Evolutionary conservation across 2,329 filamentous ascomycete genomes (phyloP).

Genomic region (Colletotrichum cereale): DNA sequence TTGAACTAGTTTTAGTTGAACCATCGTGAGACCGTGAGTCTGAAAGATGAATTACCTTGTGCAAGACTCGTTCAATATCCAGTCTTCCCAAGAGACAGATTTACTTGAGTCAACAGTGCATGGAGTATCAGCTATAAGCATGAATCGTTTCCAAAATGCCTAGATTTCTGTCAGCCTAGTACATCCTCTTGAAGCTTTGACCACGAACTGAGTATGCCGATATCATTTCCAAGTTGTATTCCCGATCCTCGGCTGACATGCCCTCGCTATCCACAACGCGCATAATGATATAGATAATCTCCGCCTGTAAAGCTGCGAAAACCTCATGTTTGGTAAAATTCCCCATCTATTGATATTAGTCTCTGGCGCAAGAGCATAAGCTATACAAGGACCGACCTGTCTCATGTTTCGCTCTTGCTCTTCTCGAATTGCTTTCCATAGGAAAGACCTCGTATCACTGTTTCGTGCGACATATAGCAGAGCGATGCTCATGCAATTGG

Average conservation of each 20-base stretch:
- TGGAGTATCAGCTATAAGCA: neutral
- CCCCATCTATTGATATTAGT: neutral
- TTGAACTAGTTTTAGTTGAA: neutral
- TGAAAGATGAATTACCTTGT: conserved; percentile 1
- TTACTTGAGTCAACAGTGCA: neutral
- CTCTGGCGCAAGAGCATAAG: neutral
- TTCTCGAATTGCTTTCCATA: conserved; percentile 28
- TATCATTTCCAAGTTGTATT: conserved; percentile 30
- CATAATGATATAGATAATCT: conserved; percentile 38
- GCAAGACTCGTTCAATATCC: conserved; percentile 29
- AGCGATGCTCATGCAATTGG: conserved; percentile 36
- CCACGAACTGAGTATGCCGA: conserved; percentile 21
- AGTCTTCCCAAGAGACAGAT: conserved; percentile 18
- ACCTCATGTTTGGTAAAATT: conserved; percentile 3
- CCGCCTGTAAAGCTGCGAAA: conserved; percentile 31
- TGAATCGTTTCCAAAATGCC: conserved; percentile 16
- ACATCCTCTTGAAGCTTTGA: neutral
- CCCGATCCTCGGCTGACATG: neutral
- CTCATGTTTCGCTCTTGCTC: conserved; percentile 27
- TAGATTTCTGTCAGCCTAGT: neutral
- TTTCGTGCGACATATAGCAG: conserved; percentile 26
- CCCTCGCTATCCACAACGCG: conserved; percentile 25
- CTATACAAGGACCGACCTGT: neutral
- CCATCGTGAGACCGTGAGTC: no score
- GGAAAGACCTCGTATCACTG: conserved; percentile 14